Evolutionary conservation across 148 eudicot species (phyloP).

Genomic region (Persicaria maculosa): DNA sequence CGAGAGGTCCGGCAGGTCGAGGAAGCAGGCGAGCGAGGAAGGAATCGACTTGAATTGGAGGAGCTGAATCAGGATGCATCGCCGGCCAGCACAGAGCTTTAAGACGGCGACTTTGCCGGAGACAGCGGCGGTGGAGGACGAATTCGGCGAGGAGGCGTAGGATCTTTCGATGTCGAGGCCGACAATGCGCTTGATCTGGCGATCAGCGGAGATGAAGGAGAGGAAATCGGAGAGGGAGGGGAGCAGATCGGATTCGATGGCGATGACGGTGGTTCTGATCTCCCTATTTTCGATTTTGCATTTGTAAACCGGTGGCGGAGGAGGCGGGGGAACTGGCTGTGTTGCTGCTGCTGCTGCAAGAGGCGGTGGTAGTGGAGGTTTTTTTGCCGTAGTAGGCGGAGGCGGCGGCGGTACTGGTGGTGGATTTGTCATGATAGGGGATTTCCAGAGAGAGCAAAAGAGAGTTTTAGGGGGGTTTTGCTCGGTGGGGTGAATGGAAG

Average conservation of each 20-base stretch:
- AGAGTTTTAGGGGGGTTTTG: too few species aligned
- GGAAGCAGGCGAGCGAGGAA: constrained; percentile 13
- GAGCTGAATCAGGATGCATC: constrained; percentile 16
- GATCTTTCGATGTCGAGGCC: constrained; percentile 12
- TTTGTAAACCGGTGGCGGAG: constrained; percentile 4
- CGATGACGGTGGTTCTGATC: constrained; percentile 16
- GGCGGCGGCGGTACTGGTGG: background rate
- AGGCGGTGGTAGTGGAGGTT: background rate
- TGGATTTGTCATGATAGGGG: background rate
- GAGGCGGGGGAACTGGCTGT: background rate
- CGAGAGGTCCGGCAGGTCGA: constrained; percentile 13
- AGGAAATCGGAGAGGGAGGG: constrained; percentile 11
- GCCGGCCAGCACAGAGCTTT: constrained; percentile 14
- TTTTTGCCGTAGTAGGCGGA: background rate
- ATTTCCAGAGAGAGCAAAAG: too few species aligned
- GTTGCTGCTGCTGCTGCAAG: background rate
- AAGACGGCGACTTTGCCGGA: constrained; percentile 14
- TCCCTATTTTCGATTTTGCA: constrained; percentile 15
- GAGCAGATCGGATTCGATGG: constrained; percentile 12
- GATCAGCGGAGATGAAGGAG: constrained; percentile 5
- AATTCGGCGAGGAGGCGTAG: background rate
- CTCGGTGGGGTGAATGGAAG: too few species aligned
- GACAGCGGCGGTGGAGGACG: background rate
- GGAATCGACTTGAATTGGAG: constrained; percentile 5
- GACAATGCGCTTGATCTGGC: constrained; percentile 13